These are phyloP conservation scores for Rugonectria rugulosa DNA, from an alignment of 2,329 filamentous ascomycete genomes.

Conservation along the genomic window DNA sequence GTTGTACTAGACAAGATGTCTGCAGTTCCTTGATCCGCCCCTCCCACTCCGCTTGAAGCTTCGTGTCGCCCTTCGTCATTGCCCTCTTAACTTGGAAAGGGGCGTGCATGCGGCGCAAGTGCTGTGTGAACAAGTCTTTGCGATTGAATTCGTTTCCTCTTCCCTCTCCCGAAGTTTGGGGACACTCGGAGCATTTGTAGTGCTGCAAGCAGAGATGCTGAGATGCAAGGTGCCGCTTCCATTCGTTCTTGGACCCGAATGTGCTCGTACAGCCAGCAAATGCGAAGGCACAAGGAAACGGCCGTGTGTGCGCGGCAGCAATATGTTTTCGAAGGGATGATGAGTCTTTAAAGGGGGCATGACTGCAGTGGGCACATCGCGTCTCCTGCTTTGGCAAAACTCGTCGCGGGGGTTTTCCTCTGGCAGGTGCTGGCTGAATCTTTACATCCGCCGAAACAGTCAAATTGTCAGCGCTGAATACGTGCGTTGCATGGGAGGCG, in stretches of 20 bases:
- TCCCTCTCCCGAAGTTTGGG: constrained; percentile 60
- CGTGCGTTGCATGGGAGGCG: constrained; percentile 46
- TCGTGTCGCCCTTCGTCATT: constrained; percentile 64
- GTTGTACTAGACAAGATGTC: constrained; percentile 73
- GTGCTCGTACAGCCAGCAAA: constrained; percentile 84
- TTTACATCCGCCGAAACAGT: constrained; percentile 34
- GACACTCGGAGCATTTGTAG: constrained; percentile 70
- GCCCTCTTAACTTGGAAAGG: constrained; percentile 69
- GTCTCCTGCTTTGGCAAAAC: constrained; percentile 67
- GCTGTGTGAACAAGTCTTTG: constrained; percentile 95
- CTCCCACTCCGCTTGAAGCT: constrained; percentile 69
- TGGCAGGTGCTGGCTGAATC: constrained; percentile 36
- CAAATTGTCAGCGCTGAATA: constrained; percentile 39
- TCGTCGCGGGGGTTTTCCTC: constrained; percentile 53
- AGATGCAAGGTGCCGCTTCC: constrained; percentile 93
- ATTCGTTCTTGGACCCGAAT: constrained; percentile 95
- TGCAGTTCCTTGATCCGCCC: constrained; percentile 74
- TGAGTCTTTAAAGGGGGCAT: constrained; percentile 71
- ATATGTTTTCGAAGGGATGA: constrained; percentile 73
- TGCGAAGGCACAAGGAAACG: constrained; percentile 86
- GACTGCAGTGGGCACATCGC: constrained; percentile 67
- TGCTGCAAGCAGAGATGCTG: constrained; percentile 81
- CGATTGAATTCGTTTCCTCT: constrained; percentile 83
- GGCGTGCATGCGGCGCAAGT: constrained; percentile 92
- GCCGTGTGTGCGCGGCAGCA: constrained; percentile 72